Evolutionary conservation across 345 rosid species (phyloP), one percentile per base, ranked within the genome.

Genomic region (Microcos paniculata): DNA sequence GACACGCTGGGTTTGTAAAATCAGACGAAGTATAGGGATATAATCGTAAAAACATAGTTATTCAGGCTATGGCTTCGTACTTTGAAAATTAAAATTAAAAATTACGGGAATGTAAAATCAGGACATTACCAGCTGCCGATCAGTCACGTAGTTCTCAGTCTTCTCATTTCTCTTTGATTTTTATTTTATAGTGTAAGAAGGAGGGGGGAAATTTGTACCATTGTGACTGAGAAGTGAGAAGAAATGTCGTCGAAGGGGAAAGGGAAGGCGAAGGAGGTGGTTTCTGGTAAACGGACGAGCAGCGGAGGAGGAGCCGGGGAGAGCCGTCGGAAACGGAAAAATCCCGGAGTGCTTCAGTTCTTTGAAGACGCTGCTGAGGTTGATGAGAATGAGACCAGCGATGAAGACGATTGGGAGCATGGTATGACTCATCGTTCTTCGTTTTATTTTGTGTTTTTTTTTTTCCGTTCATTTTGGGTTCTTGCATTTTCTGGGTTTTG

Each of bases 281-380:
- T 82, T 59, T 75, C 86, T 45, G 75, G 75, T 19, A 84, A 85
- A 64, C 73, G 82, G 64, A 90, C 79, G 78, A 62, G 78, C 56
- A 70, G 45, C 53, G 73, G 43, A 1, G 73, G 79, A 48, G 76
- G 80, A 55, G 86, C 77, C 4, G 88, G 81, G 30, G 86, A 82
- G 46, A 79, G 80, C 65, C 63, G 65, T 24, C 79, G 56, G 19
- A 88, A 85, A 78, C 83, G 86, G 75, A 88, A 76, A 74, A 84
- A 80, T 43, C 83, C 80, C n/a, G 80, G 63, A 6, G 89, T 90
- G 40, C 87, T 91, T 64, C 89, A 86, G 83, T 91, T 91, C 83
- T 83, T 91, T 73, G 91, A 91, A 49, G 97, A 90, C 53, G 62
- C 85, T 11, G 88, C 92, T 12, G 91, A 70, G 31, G 83, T 80